These are phyloP conservation scores for Blastobotrys peoriensis DNA, from an alignment of 805 yeast species.

Conservation along the genomic window DNA sequence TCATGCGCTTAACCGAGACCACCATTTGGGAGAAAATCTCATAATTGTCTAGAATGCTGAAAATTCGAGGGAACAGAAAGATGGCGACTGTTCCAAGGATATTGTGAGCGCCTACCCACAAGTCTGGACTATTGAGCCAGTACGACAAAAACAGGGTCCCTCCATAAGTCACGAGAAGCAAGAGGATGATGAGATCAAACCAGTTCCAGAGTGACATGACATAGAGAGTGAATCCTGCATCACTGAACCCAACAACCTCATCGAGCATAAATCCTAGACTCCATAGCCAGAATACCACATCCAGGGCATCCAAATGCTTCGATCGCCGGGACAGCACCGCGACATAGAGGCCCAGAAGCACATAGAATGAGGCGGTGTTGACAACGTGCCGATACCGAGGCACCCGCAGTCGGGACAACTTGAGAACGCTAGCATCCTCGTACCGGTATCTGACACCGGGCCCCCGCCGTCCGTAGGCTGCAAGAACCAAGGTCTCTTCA, in stretches of 20 bases:
- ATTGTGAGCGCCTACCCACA: constrained; percentile 22
- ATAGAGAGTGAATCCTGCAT: constrained; percentile 42
- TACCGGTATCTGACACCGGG: constrained; percentile 31
- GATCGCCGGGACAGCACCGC: constrained; percentile 21
- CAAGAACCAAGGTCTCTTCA: constrained; percentile 22
- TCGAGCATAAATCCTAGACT: constrained; percentile 45
- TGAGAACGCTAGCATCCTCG: constrained; percentile 31
- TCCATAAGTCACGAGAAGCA: constrained; percentile 33
- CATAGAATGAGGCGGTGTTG: constrained; percentile 27
- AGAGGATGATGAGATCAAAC: constrained; percentile 39
- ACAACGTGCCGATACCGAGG: constrained; percentile 33
- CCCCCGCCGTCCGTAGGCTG: constrained; percentile 29
- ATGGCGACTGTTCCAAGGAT: constrained; percentile 39
- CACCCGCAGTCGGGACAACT: constrained; percentile 34
- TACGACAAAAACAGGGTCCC: constrained; percentile 5
- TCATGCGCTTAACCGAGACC: constrained; percentile 46
- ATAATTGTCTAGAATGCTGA: constrained; percentile 46
- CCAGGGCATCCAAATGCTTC: constrained; percentile 22
- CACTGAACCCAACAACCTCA: constrained; percentile 37
- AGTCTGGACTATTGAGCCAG: constrained; percentile 3
- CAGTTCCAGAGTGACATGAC: constrained; percentile 50
- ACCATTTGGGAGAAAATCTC: constrained; percentile 48
- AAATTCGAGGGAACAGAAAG: constrained; percentile 43
- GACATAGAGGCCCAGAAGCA: constrained; percentile 29
- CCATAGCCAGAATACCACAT: constrained; percentile 39